Evolutionary conservation across 192 early-diverging fungal genomes (phyloP), one percentile per base, ranked within the genome.

Genomic region (Podila horticola): DNA sequence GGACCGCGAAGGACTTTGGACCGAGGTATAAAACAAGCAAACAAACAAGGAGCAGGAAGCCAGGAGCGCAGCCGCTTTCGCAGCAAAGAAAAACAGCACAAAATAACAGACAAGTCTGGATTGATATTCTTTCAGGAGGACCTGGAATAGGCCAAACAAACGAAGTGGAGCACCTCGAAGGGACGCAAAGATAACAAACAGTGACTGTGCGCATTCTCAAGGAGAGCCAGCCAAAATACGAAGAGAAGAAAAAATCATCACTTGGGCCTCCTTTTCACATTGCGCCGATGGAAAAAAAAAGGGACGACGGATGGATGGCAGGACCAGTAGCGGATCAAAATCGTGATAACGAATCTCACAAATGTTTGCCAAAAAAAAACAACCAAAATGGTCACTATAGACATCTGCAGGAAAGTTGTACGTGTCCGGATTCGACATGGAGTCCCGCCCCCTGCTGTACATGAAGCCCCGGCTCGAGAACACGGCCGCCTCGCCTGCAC

Each of bases 321-420:
- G n/a, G n/a, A n/a, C n/a, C n/a, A n/a, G n/a, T n/a, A n/a, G 41
- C 1, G 41, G 41, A 45, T 45, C 41, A 45, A 45, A 45, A 45
- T 45, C 13, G 11, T 10, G 9, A 10, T 17, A 45, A 45, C 41
- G 2, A 34, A 34, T 34, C 33, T 6, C 2, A 6, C 2, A 34
- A 34, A 50, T n/a, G n/a, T n/a, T n/a, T n/a, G n/a, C n/a, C n/a
- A 50, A 50, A 50, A 55, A 55, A 55, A 5, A 55, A 24, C 8
- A 5, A n/a, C 2, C 19, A 0, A 10, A 22, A 55, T 10, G 4
- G 13, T 20, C 67, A 45, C 45, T 63, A 36, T 73, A 90, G 86
- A 88, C 86, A 48, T 82, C 86, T 20, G 92, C 92, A 11, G 97
- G 96, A 61, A 97, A 97, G 85, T 85, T 92, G 82, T 92, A 95